Conservation (phyloP, 106 monocot species). For the Gastrodia elata region DNA sequence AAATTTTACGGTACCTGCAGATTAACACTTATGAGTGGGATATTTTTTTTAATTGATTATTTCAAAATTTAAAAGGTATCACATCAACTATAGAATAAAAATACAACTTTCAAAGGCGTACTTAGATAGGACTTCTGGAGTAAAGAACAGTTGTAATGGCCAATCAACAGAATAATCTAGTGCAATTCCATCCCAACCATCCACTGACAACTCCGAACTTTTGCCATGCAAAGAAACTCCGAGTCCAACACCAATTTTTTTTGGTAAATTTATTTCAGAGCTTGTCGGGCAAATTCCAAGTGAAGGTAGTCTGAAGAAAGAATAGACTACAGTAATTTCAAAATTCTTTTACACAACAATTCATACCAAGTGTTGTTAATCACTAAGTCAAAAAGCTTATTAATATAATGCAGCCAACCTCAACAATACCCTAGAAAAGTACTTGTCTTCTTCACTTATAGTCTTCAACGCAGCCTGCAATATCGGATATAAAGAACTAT, state of each 20-base stretch:
- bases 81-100: background rate
- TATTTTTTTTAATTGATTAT: background rate
- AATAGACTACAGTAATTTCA: constrained; percentile 1
- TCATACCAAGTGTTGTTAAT: background rate
- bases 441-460: constrained; percentile 89
- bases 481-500: constrained; percentile 8
- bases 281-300: constrained; percentile 38
- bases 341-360: background rate
- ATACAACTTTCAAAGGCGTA: constrained; percentile 23
- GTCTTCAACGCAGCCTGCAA: constrained; percentile 93
- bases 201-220: constrained; percentile 42
- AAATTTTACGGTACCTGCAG: constrained; percentile 77
- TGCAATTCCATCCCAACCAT: constrained; percentile 96
- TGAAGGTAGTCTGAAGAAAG: constrained; percentile 56
- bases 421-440: constrained; percentile 82
- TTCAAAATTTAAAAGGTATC: background rate
- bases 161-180: constrained; percentile 86
- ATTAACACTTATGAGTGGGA: background rate
- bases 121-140: constrained; percentile 92
- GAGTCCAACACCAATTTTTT: constrained; percentile 26
- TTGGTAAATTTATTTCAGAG: constrained; percentile 39
- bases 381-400: background rate
- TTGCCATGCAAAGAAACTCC: constrained; percentile 28
- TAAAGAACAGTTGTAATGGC: constrained; percentile 93
- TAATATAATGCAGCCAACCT: constrained; percentile 38